Evolutionary conservation across 129 eudicot genomes (phyloP).

Genomic region (Ambrosia trifida): DNA sequence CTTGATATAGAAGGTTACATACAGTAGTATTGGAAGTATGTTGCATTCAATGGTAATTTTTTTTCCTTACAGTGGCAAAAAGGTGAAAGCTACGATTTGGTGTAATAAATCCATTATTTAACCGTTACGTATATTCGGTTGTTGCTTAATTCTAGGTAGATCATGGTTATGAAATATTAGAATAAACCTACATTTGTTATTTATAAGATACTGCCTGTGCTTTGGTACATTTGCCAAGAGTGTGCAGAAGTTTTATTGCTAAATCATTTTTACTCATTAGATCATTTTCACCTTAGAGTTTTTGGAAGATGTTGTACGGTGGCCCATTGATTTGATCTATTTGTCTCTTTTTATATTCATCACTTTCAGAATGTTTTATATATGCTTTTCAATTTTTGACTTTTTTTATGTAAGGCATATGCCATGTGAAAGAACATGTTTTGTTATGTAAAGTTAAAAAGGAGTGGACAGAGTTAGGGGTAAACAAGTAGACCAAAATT

Average conservation of each 20-base stretch:
- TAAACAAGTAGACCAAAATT: no score
- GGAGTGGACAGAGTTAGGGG: no score
- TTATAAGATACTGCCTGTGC: neutral
- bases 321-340: no score
- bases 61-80: neutral
- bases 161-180: neutral
- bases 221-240: neutral
- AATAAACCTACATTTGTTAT: neutral
- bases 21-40: neutral
- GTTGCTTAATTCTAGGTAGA: neutral
- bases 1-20: neutral
- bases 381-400: no score
- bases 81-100: conserved; percentile 5
- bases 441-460: no score
- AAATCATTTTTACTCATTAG: neutral
- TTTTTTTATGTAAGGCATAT: no score
- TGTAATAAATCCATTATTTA: neutral
- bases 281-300: no score
- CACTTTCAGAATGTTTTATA: no score
- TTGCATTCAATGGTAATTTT: neutral
- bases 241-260: neutral
- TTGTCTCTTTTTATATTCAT: no score
- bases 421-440: no score
- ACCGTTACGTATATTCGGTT: neutral
- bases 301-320: no score